A percentile compares a stretch with the other conserved stretches of the same genome.
phyloP scores from a whole-genome alignment of 352 stramenopile species.

The Elongisporangium anandrum region DNA sequence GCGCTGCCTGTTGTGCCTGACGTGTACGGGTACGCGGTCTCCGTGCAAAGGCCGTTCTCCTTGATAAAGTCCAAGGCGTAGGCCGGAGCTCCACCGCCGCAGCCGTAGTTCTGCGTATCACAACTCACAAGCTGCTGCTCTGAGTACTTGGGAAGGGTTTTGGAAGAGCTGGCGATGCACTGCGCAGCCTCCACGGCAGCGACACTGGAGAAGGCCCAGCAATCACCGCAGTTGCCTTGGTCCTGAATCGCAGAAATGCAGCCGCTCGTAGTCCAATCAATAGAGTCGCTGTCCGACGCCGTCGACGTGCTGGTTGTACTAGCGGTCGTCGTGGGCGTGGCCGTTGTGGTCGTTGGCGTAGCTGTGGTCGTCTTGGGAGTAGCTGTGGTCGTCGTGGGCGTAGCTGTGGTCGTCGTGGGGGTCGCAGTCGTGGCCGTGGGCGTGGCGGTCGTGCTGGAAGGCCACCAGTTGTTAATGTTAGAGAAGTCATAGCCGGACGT shows the following conservation, averaged over 20 bases:
- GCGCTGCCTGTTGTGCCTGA: constrained; percentile 19
- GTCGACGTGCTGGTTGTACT: constrained; percentile 7
- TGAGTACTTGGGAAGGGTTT: constrained; percentile 68
- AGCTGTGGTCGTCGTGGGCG: constrained; percentile 3
- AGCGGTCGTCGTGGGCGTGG: constrained; percentile 4
- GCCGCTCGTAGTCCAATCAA: constrained; percentile 38
- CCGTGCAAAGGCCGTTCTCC: constrained; percentile 71
- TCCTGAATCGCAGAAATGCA: constrained; percentile 84
- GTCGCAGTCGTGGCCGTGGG: constrained; percentile 7
- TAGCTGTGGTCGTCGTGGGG: neutral
- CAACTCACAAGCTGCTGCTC: constrained; percentile 94
- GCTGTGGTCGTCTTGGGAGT: constrained; percentile 6
- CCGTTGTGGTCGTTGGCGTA: constrained; percentile 9
- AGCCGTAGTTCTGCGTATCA: constrained; percentile 84
- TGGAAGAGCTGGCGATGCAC: constrained; percentile 69
- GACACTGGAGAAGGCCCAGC: constrained; percentile 95
- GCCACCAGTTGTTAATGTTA: constrained; percentile 7
- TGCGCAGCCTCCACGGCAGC: constrained; percentile 88
- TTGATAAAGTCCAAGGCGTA: constrained; percentile 92
- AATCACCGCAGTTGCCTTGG: constrained; percentile 96
- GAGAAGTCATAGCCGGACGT: neutral
- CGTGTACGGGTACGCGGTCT: constrained; percentile 83
- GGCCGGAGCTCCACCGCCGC: constrained; percentile 86
- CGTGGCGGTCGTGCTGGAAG: constrained; percentile 2
- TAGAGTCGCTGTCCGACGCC: constrained; percentile 13